phyloP scores from a whole-genome alignment of 169 alveolate genomes.

The Plasmodium chabaudi region DNA sequence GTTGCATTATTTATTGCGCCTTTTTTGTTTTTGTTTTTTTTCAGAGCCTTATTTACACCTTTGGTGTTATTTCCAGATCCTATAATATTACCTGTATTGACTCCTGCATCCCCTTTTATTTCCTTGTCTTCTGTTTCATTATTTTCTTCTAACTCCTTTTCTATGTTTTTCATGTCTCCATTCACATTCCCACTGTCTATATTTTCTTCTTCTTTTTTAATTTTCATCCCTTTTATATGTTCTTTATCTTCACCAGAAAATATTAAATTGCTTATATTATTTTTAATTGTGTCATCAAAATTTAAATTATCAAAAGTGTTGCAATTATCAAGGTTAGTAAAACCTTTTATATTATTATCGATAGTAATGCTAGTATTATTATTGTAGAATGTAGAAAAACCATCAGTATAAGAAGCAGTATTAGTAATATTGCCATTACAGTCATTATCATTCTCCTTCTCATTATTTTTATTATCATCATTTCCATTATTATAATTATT shows the following conservation, averaged over 20 bases:
- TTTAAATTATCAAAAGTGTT: conserved; percentile 45
- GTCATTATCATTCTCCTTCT: too few species aligned
- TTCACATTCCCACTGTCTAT: neutral
- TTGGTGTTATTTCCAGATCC: conserved; percentile 1
- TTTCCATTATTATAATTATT: conserved; percentile 43
- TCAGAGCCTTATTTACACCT: conserved; percentile 8
- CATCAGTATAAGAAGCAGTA: too few species aligned
- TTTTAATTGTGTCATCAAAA: conserved; percentile 38
- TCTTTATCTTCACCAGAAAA: conserved; percentile 38
- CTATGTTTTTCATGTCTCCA: neutral
- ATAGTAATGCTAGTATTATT: neutral
- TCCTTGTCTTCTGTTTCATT: conserved; percentile 1
- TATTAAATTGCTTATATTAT: conserved; percentile 3
- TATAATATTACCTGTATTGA: neutral
- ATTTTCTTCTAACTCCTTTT: neutral
- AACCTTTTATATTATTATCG: conserved; percentile 15
- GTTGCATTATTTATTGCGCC: conserved; percentile 1
- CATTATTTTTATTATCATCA: neutral
- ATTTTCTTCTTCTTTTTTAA: neutral
- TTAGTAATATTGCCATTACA: too few species aligned
- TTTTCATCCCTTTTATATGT: neutral
- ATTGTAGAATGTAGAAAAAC: too few species aligned
- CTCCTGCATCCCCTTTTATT: neutral
- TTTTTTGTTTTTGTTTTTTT: conserved; percentile 46
- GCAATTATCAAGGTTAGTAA: conserved; percentile 27